phyloP scores from a whole-genome alignment of 345 rosid species.

The Kandelia obovata region DNA sequence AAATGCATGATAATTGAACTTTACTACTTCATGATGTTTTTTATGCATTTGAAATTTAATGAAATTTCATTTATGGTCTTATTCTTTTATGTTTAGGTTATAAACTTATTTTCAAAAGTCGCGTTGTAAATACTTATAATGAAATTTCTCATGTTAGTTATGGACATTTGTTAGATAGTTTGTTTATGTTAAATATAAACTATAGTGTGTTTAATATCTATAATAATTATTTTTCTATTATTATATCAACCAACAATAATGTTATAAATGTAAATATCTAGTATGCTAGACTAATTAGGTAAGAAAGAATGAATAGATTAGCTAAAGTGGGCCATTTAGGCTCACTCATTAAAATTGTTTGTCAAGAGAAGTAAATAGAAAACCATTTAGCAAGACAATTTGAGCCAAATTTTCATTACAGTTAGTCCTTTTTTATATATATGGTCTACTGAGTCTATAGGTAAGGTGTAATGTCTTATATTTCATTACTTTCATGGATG shows the following conservation, averaged over 20 bases:
- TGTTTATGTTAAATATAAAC: not conserved
- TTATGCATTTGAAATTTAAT: too few relatives aligned
- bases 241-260: not conserved
- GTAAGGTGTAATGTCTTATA: not conserved
- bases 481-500: not conserved
- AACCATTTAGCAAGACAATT: not conserved
- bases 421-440: not conserved
- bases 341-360: not conserved
- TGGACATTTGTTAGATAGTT: not conserved
- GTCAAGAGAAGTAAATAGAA: not conserved
- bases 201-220: too few relatives aligned
- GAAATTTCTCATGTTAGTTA: too few relatives aligned
- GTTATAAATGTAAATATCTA: not conserved
- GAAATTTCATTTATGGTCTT: too few relatives aligned
- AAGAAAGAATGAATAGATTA: not conserved
- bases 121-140: not conserved
- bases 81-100: too few relatives aligned
- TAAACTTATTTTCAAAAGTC: too few relatives aligned
- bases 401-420: not conserved
- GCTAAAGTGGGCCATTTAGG: not conserved
- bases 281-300: not conserved
- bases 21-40: not conserved
- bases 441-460: not conserved
- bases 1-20: not conserved
- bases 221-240: not conserved